Evolutionary conservation across 257 asterid genomes (phyloP).

Genomic region (Penstemon davidsonii): DNA sequence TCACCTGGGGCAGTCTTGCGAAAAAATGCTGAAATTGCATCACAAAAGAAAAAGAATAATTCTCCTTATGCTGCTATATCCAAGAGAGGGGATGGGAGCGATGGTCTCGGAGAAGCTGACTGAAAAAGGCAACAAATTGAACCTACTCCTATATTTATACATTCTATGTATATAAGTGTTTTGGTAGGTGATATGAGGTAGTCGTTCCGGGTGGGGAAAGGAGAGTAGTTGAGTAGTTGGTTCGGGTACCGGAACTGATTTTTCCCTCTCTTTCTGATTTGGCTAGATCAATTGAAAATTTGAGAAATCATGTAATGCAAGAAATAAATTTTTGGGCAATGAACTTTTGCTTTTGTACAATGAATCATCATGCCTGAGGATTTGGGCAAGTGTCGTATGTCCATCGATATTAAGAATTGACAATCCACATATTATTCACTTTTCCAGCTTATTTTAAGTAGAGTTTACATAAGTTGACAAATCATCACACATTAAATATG

Average conservation of each 20-base stretch:
- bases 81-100: slow-evolving; percentile 98
- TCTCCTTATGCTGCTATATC: slow-evolving; percentile 68
- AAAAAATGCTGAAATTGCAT: slow-evolving; percentile 89
- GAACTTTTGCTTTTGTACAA: slow-evolving; percentile 3
- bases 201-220: not conserved
- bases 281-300: slow-evolving; percentile 12
- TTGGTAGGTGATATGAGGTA: too few relatives aligned
- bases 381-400: slow-evolving; percentile 3
- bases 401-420: not conserved
- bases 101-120: slow-evolving; percentile 95
- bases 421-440: too few relatives aligned
- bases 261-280: not conserved
- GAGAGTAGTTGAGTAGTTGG: not conserved
- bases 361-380: slow-evolving; percentile 20
- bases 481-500: not conserved
- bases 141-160: not conserved
- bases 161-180: too few relatives aligned
- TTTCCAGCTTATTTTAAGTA: too few relatives aligned
- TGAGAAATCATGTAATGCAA: slow-evolving; percentile 29
- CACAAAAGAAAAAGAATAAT: slow-evolving; percentile 66
- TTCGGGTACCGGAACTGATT: not conserved
- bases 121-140: slow-evolving; percentile 30
- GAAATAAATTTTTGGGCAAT: slow-evolving; percentile 11
- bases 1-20: slow-evolving; percentile 96
- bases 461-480: not conserved